Evolutionary conservation across 2,329 filamentous ascomycete species (phyloP).

Genomic region (Rhinocladiella similis): DNA sequence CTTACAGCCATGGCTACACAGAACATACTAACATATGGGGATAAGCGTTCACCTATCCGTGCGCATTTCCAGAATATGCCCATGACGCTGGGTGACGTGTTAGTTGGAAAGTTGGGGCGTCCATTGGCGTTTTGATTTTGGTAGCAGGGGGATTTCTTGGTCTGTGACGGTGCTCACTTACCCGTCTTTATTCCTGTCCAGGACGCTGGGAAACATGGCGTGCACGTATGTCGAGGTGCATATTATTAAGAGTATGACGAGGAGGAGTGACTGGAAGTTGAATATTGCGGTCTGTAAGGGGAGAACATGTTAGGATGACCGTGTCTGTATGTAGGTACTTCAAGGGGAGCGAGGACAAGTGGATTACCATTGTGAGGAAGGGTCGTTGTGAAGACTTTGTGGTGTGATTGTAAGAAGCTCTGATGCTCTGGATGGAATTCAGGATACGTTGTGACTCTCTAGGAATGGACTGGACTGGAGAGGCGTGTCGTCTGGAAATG

Average conservation of each 20-base stretch:
- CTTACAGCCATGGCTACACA: constrained; percentile 91
- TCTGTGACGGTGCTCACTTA: constrained; percentile 41
- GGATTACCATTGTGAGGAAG: no score
- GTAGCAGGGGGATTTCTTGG: not conserved
- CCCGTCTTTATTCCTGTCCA: constrained; percentile 93
- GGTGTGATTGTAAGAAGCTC: no score
- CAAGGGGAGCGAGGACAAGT: no score
- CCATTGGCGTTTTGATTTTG: no score
- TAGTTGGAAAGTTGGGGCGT: not conserved
- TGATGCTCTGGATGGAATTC: no score
- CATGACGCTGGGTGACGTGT: constrained; percentile 57
- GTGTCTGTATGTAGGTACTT: no score
- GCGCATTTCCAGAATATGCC: constrained; percentile 97
- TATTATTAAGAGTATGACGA: constrained; percentile 91
- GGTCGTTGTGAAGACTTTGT: no score
- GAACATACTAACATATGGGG: constrained; percentile 92
- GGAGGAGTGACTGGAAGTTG: constrained; percentile 96
- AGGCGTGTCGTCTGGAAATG: not conserved
- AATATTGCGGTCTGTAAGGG: constrained; percentile 80
- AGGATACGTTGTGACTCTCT: no score
- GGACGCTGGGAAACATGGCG: constrained; percentile 81
- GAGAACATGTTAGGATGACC: not conserved
- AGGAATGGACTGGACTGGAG: no score
- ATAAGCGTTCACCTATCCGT: constrained; percentile 85
- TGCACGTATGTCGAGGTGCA: constrained; percentile 95